Base-by-base conservation (phyloP, 2,329 filamentous ascomycete genomes). In the Neopestalotiopsis clavispora region DNA sequence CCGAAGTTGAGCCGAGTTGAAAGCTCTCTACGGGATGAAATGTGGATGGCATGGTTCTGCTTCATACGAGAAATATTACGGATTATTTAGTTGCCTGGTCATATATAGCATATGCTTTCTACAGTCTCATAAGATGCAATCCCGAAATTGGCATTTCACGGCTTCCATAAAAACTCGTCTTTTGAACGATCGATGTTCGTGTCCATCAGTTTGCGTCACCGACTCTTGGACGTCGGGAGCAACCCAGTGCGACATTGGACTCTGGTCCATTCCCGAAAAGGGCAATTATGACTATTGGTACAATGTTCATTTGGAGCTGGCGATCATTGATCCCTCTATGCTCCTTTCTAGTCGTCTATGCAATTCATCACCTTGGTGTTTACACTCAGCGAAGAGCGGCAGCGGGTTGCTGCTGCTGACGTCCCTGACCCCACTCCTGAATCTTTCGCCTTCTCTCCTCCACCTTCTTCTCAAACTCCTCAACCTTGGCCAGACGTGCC, bases 381-480 rank as follows among this genome's bases (percentile, higher is more conserved):
- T 20, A 17, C 14, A 65, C 23, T 28, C 10, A 20, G 52, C 52
- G 52, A 12, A n/a, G 63, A 42, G 63, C 63, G 52, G 30, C 61
- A 66, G 49, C 61, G n/a, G 52, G 45, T 38, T 38, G 34, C n/a
- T 49, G 56, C 40, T 67, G 65, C 23, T 67, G 45, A 30, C 7
- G 56, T 68, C 81, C 81, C 63, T 80, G 73, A 63, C 81, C 78
- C 84, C 85, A 86, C 70, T 82, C 81, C 75, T 83, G 78, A 71
- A 89, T 76, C 76, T 84, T 82, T 74, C 79, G 80, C 71, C 81
- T 81, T 72, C 84, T 81, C 79, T 86, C 86, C 74, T 84, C 83
- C 28, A 90, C 77, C 78, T 86, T 86, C 72, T 83, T 82, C 83
- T 91, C 89, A 74, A 90, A 86, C 77, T 87, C 88, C 57, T 82